Conservation (phyloP, 192 early-diverging fungal species). For the Coemansia sp. region DNA sequence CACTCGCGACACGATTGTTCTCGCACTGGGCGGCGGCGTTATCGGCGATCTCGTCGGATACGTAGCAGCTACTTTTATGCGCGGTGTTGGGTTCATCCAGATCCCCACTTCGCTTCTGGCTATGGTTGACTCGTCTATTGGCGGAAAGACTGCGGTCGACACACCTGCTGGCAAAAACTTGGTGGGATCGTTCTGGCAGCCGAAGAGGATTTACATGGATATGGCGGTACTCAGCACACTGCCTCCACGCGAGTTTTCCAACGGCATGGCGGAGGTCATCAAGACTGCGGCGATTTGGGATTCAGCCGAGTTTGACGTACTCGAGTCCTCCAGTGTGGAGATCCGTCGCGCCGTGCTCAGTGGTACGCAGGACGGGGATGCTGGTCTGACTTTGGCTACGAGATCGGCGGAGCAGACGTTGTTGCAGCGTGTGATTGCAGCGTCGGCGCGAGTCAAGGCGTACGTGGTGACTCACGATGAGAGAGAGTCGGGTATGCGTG, state of each 20-base stretch:
- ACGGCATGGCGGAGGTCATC: slow-evolving; percentile 98
- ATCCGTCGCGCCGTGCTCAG: slow-evolving; percentile 73
- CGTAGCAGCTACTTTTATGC: slow-evolving; percentile 99
- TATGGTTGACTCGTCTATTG: slow-evolving; percentile 98
- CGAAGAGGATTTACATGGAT: slow-evolving; percentile 92
- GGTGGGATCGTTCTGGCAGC: slow-evolving; percentile 97
- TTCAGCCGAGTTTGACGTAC: slow-evolving; percentile 83
- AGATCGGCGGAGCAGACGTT: slow-evolving; percentile 65
- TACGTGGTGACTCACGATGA: slow-evolving; percentile 95
- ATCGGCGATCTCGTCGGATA: slow-evolving; percentile 96
- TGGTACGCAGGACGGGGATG: background rate
- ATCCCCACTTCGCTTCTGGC: slow-evolving; percentile 94
- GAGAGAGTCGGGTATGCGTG: slow-evolving; percentile 91
- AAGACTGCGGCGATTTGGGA: slow-evolving; percentile 96
- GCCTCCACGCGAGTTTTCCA: slow-evolving; percentile 90
- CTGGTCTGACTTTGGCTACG: slow-evolving; percentile 52
- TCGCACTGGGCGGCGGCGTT: slow-evolving; percentile 96
- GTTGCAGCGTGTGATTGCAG: slow-evolving; percentile 85
- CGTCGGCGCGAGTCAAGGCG: slow-evolving; percentile 89
- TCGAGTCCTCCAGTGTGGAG: slow-evolving; percentile 84
- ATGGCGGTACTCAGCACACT: slow-evolving; percentile 80
- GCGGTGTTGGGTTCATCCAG: slow-evolving; percentile 92
- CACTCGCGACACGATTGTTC: slow-evolving; percentile 89
- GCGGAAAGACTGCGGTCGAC: slow-evolving; percentile 97
- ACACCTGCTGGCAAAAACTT: slow-evolving; percentile 95